Percentiles rank a stretch among this genome's conserved stretches.
These are phyloP conservation scores for Termitomyces sp. DNA, from an alignment of 768 basidiomycete species.

Conservation along the genomic window DNA sequence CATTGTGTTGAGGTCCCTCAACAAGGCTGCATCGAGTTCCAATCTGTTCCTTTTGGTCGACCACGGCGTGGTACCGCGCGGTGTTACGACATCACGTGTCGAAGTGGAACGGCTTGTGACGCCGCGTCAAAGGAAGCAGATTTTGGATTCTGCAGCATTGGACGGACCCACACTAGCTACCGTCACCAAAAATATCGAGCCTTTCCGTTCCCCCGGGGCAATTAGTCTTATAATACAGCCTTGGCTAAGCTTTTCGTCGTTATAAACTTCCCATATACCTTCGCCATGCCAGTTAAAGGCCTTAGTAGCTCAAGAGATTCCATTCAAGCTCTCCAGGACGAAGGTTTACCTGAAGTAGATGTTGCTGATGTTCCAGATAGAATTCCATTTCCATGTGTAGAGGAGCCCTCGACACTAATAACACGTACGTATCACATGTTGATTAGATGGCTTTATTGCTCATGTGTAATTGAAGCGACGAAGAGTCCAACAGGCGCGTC, in stretches of 20 bases:
- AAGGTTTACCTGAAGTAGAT: background rate
- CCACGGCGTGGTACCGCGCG: background rate
- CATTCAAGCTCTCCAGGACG: background rate
- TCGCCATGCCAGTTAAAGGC: background rate
- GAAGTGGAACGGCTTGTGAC: background rate
- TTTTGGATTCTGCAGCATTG: background rate
- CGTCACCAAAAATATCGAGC: conserved; percentile 1
- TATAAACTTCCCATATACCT: background rate
- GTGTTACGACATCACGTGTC: conserved; percentile 5
- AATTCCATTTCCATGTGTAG: conserved; percentile 5
- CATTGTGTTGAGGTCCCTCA: background rate
- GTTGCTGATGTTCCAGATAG: background rate
- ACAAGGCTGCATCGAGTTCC: background rate
- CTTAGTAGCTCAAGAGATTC: background rate
- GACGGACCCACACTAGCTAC: background rate
- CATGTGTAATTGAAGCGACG: background rate
- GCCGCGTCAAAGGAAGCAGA: background rate
- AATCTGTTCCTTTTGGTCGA: background rate
- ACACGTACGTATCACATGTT: background rate
- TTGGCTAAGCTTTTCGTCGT: background rate
- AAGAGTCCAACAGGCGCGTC: background rate
- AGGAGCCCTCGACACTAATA: background rate
- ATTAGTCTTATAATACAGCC: conserved; percentile 1
- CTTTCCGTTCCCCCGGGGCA: conserved; percentile 2
- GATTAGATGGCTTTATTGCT: background rate